Evolutionary conservation across 2,329 filamentous ascomycete genomes (phyloP), one percentile per base, ranked within the genome.

Genomic region (Aspergillus tanneri): DNA sequence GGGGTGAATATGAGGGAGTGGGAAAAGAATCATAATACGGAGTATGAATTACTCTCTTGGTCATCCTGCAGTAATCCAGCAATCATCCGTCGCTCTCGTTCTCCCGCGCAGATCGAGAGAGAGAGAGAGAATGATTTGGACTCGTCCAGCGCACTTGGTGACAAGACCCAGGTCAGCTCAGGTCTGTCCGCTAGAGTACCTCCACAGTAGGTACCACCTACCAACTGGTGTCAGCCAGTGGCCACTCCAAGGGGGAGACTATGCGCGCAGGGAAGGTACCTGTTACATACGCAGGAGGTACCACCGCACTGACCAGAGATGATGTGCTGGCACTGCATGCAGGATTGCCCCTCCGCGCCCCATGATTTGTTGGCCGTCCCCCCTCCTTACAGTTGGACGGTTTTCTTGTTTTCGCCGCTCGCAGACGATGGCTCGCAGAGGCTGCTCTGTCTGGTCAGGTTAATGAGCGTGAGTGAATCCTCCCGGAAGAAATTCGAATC

Each of bases 321-420:
- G 57, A 58, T 59, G 57, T 44, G 57, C 46, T 59, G 57, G 57
- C 64, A 66, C 42, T 63, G 61, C 62, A 66, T 67, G 64, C 63
- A 65, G 63, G 57, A 63, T 58, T 52, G 58, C 60, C 56, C 51
- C 56, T 48, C 46, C 52, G 23, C 12, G 10, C 10, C 32, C 21
- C 32, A 40, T 66, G 62, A 65, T 66, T 65, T 55, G 64, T 54
- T 51, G 52, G 52, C 45, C 55, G 39, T 54, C 59, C 62, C 47
- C 57, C 52, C 55, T 59, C 53, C 55, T 56, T 48, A 56, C 51
- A n/a, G n/a, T n/a, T n/a, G n/a, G n/a, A n/a, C n/a, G n/a, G n/a
- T n/a, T 43, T 43, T 43, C 40, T 35, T 25, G 11, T 25, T 25
- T 25, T 25, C 24, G n/a, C n/a, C n/a, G n/a, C n/a, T n/a, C n/a